Evolutionary conservation across 257 asterid genomes (phyloP).

Genomic region (Ophiorrhiza pumila): DNA sequence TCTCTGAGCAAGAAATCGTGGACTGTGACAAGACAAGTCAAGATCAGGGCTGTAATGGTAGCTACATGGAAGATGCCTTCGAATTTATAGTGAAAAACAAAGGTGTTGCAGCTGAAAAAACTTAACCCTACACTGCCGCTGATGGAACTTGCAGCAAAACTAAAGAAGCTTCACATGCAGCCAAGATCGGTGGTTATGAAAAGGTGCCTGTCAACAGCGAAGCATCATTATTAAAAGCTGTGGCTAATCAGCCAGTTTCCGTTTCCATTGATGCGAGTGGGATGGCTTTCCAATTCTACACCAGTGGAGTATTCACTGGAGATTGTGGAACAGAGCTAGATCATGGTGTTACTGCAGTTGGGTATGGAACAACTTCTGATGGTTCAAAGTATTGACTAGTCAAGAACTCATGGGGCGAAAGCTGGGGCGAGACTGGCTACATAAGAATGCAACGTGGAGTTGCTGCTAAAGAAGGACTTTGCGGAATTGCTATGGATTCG

Average conservation of each 20-base stretch:
- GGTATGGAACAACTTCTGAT: slow-evolving; percentile 2
- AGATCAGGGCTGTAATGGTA: slow-evolving; percentile 36
- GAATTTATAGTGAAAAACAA: slow-evolving; percentile 30
- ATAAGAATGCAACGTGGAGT: slow-evolving; percentile 7
- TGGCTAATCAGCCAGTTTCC: slow-evolving; percentile 10
- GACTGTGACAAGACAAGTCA: slow-evolving; percentile 35
- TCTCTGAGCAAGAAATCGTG: slow-evolving; percentile 36
- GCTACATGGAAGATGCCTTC: slow-evolving; percentile 38
- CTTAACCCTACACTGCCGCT: slow-evolving; percentile 10
- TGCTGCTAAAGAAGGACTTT: slow-evolving; percentile 13
- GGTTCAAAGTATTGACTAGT: slow-evolving; percentile 10
- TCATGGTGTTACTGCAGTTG: slow-evolving; percentile 14
- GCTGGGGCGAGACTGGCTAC: slow-evolving; percentile 16
- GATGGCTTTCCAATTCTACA: slow-evolving; percentile 7
- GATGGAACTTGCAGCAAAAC: slow-evolving; percentile 14
- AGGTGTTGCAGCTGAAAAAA: slow-evolving; percentile 24
- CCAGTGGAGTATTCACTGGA: slow-evolving; percentile 11
- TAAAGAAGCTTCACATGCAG: slow-evolving; percentile 2
- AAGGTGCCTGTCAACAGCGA: slow-evolving; percentile 7
- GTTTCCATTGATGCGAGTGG: slow-evolving; percentile 17
- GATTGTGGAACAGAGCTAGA: slow-evolving; percentile 14
- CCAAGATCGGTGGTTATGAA: slow-evolving; percentile 9
- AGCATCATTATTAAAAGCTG: slow-evolving; percentile 3
- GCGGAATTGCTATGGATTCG: slow-evolving; percentile 34
- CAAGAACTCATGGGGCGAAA: slow-evolving; percentile 10